Percentiles rank a stretch among this genome's conserved stretches.
These are phyloP conservation scores for Colletotrichum tropicicola DNA, from an alignment of 2,329 filamentous ascomycete genomes.

Conservation along the genomic window DNA sequence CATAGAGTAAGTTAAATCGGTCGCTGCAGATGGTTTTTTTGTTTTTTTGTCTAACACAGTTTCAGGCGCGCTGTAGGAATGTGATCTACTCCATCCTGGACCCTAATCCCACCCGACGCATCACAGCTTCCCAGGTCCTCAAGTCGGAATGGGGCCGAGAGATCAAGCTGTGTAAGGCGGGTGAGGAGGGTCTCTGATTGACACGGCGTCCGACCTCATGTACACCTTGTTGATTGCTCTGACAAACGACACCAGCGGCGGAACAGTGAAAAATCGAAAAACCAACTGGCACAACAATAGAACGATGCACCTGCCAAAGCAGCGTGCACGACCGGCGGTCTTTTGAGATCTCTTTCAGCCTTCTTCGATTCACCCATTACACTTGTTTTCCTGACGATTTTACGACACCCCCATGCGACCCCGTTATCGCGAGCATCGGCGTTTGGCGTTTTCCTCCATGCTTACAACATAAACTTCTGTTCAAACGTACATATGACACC, in stretches of 20 bases:
- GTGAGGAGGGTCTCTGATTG: slow-evolving; percentile 87
- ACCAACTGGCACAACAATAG: slow-evolving; percentile 11
- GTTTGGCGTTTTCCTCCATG: slow-evolving; percentile 30
- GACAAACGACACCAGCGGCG: slow-evolving; percentile 1
- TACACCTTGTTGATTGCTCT: not conserved
- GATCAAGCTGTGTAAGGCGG: slow-evolving; percentile 96
- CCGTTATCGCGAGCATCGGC: slow-evolving; percentile 31
- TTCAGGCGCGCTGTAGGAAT: slow-evolving; percentile 92
- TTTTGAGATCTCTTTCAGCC: slow-evolving; percentile 8
- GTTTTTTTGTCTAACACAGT: not conserved
- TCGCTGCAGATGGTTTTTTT: not conserved
- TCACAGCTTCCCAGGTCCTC: slow-evolving; percentile 94
- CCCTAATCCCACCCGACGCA: slow-evolving; percentile 89
- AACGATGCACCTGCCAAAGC: slow-evolving; percentile 11
- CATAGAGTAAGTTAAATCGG: slow-evolving; percentile 77
- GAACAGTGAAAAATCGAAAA: slow-evolving; percentile 4
- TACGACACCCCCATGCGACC: slow-evolving; percentile 30
- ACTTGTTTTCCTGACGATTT: slow-evolving; percentile 29
- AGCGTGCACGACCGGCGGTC: slow-evolving; percentile 20
- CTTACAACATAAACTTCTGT: slow-evolving; percentile 25
- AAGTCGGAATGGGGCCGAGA: slow-evolving; percentile 99
- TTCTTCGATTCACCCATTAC: slow-evolving; percentile 24
- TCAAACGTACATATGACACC: slow-evolving; percentile 25
- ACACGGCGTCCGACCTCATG: not conserved
- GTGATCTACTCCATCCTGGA: slow-evolving; percentile 99